phyloP scores from a whole-genome alignment of 23 red algal species.

The Gracilaria domingensis region DNA sequence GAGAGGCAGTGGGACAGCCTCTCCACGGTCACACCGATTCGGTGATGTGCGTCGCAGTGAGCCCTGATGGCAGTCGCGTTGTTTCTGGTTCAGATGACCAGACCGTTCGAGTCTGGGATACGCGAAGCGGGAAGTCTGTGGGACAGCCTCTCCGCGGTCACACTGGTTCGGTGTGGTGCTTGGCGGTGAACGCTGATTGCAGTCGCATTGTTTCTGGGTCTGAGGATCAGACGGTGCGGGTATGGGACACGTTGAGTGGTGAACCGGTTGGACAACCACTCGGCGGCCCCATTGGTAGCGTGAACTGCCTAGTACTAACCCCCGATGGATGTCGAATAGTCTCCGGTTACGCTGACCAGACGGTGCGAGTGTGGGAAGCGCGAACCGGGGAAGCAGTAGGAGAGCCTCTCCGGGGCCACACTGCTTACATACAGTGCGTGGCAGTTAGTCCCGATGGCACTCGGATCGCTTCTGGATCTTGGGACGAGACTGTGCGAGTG shows the following conservation, averaged over 20 bases:
- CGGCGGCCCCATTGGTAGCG: background rate
- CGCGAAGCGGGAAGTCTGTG: background rate
- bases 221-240: background rate
- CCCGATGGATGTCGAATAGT: too few relatives aligned
- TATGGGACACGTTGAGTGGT: background rate
- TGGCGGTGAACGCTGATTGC: background rate
- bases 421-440: too few relatives aligned
- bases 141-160: constrained; percentile 1
- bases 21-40: background rate
- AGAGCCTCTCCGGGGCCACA: too few relatives aligned
- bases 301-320: background rate
- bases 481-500: too few relatives aligned
- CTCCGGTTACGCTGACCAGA: too few relatives aligned
- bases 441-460: too few relatives aligned
- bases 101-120: background rate
- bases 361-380: too few relatives aligned
- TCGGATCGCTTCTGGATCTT: too few relatives aligned
- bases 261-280: background rate
- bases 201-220: background rate
- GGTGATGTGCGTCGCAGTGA: background rate
- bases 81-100: background rate
- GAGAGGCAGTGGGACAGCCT: background rate
- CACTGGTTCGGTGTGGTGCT: background rate
- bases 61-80: background rate
- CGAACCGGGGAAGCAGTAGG: too few relatives aligned